phyloP scores from a whole-genome alignment of 139 green algal genomes.

The Auxenochlorella pyrenoidosa region DNA sequence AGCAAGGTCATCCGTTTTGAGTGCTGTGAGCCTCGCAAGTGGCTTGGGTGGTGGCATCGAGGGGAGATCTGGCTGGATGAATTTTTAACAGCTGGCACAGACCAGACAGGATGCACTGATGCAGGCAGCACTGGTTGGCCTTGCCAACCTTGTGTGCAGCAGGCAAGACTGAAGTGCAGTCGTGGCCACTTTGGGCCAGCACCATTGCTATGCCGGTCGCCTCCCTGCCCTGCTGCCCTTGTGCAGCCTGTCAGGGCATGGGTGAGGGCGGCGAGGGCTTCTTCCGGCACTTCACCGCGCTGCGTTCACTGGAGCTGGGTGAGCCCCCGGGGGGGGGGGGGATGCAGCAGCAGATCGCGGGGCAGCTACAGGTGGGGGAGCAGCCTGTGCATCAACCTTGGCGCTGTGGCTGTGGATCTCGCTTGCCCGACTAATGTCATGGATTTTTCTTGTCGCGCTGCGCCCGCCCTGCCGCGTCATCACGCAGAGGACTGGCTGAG shows the following conservation, averaged over 20 bases:
- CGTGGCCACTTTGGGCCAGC: background rate
- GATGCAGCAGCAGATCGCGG: background rate
- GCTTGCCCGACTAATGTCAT: too few relatives aligned
- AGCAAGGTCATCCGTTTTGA: conserved; percentile 13
- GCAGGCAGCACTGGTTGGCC: too few relatives aligned
- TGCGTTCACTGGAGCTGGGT: conserved; percentile 26
- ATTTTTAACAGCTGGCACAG: background rate
- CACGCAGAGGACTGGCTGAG: conserved; percentile 19
- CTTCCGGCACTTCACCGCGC: conserved; percentile 17
- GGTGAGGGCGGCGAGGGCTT: background rate
- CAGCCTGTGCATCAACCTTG: too few relatives aligned
- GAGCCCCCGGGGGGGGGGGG: background rate
- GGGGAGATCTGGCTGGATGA: background rate
- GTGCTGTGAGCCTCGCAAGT: conserved; percentile 2
- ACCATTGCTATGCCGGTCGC: too few relatives aligned
- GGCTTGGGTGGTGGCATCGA: background rate
- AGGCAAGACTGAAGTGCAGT: too few relatives aligned
- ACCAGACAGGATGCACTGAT: background rate
- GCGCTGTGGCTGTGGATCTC: too few relatives aligned
- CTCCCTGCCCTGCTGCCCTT: background rate
- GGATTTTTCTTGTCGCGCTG: background rate
- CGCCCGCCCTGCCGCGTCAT: background rate
- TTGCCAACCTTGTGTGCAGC: background rate
- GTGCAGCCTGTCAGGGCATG: conserved; percentile 33
- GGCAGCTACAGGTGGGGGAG: too few relatives aligned